phyloP scores from a whole-genome alignment of 2,329 filamentous ascomycete genomes.

The Aulographum hederae region DNA sequence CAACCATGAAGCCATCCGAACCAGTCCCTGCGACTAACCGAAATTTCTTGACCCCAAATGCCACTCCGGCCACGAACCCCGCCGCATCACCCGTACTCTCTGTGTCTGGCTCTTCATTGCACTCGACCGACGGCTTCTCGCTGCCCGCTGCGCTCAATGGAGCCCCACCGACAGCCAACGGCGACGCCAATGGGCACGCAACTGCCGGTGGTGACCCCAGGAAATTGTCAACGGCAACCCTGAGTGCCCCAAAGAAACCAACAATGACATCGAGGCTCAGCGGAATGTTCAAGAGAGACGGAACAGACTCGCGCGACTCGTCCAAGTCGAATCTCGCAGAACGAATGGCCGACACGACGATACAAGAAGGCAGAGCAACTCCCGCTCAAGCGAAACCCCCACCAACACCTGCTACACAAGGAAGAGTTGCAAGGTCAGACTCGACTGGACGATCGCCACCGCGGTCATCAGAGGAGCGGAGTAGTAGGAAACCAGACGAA shows the following conservation, averaged over 20 bases:
- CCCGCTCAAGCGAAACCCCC: conserved; percentile 7
- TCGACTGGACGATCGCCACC: too few species aligned
- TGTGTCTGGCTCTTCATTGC: conserved; percentile 18
- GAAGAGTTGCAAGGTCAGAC: too few species aligned
- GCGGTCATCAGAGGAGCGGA: too few species aligned
- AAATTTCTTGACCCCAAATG: too few species aligned
- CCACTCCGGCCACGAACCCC: too few species aligned
- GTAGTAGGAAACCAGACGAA: conserved; percentile 8
- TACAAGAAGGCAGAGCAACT: conserved; percentile 4
- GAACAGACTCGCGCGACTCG: conserved; percentile 12
- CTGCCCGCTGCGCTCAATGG: conserved; percentile 13
- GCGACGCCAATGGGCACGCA: conserved; percentile 9
- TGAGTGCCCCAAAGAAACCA: conserved; percentile 14
- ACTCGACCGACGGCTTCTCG: conserved; percentile 16
- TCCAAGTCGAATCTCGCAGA: conserved; percentile 10
- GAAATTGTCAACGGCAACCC: too few species aligned
- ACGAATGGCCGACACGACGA: too few species aligned
- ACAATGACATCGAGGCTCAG: conserved; percentile 24
- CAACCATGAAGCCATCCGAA: too few species aligned
- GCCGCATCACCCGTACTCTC: conserved; percentile 8
- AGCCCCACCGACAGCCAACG: conserved; percentile 11
- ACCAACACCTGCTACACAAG: too few species aligned
- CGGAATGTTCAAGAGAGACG: conserved; percentile 16
- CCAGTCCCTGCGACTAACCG: too few species aligned
- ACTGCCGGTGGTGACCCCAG: conserved; percentile 6